phyloP scores from a whole-genome alignment of 768 basidiomycete species.

The Lenzites betulinus region DNA sequence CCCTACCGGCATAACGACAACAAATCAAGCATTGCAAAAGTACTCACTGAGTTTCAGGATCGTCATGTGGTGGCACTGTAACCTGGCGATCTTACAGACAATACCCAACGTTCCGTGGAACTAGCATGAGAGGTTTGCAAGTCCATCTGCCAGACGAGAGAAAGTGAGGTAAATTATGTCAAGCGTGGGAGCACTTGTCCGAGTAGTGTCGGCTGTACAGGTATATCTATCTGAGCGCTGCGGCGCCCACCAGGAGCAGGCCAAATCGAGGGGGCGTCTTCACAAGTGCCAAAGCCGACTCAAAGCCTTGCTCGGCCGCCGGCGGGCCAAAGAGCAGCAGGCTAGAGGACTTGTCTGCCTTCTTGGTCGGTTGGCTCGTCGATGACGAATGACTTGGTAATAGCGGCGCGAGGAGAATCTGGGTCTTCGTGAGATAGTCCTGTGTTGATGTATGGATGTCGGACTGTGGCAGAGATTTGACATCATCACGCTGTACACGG shows the following conservation, averaged over 20 bases:
- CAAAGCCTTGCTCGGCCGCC: conserved; percentile 52
- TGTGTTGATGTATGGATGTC: conserved; percentile 18
- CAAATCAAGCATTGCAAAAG: background rate
- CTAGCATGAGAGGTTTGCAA: too few species aligned
- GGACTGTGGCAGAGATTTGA: background rate
- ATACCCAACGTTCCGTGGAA: too few species aligned
- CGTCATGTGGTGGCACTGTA: too few species aligned
- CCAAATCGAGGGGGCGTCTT: conserved; percentile 78
- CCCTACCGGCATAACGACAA: background rate
- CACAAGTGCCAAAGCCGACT: conserved; percentile 61
- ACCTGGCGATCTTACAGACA: too few species aligned
- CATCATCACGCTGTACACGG: background rate
- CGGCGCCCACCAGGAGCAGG: conserved; percentile 62
- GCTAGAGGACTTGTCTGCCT: conserved; percentile 34
- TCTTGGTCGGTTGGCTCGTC: conserved; percentile 1
- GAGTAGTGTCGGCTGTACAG: background rate
- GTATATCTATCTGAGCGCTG: conserved; percentile 29
- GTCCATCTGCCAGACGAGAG: background rate
- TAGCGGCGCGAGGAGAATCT: conserved; percentile 61
- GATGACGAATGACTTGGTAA: conserved; percentile 42
- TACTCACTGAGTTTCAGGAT: background rate
- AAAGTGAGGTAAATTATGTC: conserved; percentile 1
- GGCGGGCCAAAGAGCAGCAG: conserved; percentile 59
- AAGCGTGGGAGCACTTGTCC: background rate
- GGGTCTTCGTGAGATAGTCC: conserved; percentile 56